Conservation (phyloP, 2,329 filamentous ascomycete genomes). For the Didymellaceae sp. region DNA sequence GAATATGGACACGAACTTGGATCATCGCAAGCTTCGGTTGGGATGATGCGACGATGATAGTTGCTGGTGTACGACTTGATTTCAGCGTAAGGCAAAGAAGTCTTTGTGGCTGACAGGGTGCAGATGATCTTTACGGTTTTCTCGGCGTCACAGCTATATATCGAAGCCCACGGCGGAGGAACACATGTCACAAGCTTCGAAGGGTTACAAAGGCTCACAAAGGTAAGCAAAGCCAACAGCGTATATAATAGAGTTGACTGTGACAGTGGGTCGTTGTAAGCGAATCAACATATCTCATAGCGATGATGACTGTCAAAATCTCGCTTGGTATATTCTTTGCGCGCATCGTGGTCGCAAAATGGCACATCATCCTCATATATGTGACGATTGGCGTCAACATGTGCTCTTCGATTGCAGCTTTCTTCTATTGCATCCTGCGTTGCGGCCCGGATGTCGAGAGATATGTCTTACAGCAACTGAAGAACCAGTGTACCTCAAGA, state of each 20-base stretch:
- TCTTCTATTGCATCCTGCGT: slow-evolving; percentile 60
- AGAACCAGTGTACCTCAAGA: slow-evolving; percentile 51
- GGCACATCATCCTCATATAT: slow-evolving; percentile 49
- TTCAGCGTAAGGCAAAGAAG: neutral
- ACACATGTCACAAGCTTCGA: slow-evolving; percentile 36
- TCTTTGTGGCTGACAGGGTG: slow-evolving; percentile 7
- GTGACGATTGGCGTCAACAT: slow-evolving; percentile 48
- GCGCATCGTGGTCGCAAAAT: slow-evolving; percentile 50
- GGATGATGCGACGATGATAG: slow-evolving; percentile 53
- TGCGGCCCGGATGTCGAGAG: slow-evolving; percentile 48
- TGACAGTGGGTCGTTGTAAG: slow-evolving; percentile 44
- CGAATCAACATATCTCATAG: slow-evolving; percentile 50
- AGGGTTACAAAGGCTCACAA: slow-evolving; percentile 36
- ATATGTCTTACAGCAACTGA: slow-evolving; percentile 41
- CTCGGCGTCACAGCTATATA: slow-evolving; percentile 35
- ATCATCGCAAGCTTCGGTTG: slow-evolving; percentile 52
- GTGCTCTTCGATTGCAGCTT: slow-evolving; percentile 48
- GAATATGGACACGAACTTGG: slow-evolving; percentile 50
- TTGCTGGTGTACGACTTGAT: slow-evolving; percentile 41
- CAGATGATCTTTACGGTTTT: slow-evolving; percentile 46
- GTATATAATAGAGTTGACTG: slow-evolving; percentile 5
- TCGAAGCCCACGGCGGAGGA: slow-evolving; percentile 41
- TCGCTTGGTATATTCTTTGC: slow-evolving; percentile 55
- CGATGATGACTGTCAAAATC: slow-evolving; percentile 53
- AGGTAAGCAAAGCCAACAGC: slow-evolving; percentile 24